Base-by-base conservation (phyloP, 2,329 filamentous ascomycete genomes). In the Zymoseptoria pseudotritici region DNA sequence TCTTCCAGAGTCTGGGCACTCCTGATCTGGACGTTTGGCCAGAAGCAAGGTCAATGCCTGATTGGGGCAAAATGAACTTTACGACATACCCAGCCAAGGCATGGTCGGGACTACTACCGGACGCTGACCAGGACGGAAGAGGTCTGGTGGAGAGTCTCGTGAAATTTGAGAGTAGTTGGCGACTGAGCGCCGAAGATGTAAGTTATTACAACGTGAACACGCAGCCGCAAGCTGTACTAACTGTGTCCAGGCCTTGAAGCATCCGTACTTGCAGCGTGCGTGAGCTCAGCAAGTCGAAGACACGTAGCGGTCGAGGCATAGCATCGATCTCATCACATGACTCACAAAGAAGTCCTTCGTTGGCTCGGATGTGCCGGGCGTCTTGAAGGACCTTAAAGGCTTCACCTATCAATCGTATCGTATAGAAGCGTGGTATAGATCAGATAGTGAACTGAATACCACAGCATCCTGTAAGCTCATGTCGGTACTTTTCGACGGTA, bases 1-100 rank as follows among this genome's bases (percentile, higher is more conserved):
- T 97, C 42, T 97, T 99, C 76, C 87, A 89, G 75, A 95, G 88
- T 0, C 75, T 99, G 6, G 95, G 95, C 1, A 97, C 92, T 1
- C 94, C 94, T 0, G 88, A 88, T 52, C 75, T 80, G n/a, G 79
- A 86, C 56, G 85, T 79, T 0, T 99, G 94, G 94, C 94, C 94
- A 2, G 81, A 92, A 74, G 88, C 90, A 4, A 75, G 75, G 10
- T 70, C 71, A 1, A 88, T 95, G 69, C 88, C 89, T 0, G 94
- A 96, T 19, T 99, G 96, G 82, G 89, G 92, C 13, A 95, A 88
- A 70, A 83, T 88, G 71, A 75, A 91, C 73, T 99, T 96, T 76
- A 83, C 86, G 50, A 79, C 85, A 13, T 97, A 96, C 70, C 82
- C 86, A 3, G 74, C 79, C 0, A 82, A 82, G 64, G 63, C 78